Conservation (phyloP, 345 rosid species). For the Syzygium grande region DNA sequence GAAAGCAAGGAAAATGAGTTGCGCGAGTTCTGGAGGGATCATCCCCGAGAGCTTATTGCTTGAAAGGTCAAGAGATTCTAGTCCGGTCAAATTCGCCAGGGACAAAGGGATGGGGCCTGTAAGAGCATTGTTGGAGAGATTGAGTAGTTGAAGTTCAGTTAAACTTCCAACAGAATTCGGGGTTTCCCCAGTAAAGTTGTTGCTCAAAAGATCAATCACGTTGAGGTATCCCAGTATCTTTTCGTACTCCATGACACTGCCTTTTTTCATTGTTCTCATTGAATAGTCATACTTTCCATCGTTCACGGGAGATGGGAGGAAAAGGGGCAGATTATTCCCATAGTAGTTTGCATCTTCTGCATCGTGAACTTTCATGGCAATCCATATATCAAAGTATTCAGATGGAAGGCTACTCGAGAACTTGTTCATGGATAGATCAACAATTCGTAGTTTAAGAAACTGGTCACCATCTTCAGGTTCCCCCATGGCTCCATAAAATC, state of each 20-base stretch:
- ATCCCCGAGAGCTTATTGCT: conserved; percentile 3
- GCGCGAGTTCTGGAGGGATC: conserved; percentile 2
- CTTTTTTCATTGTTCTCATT: not conserved
- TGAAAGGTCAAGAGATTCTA: conserved; percentile 9
- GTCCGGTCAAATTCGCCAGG: not conserved
- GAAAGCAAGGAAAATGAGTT: not conserved
- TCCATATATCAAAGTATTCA: not conserved
- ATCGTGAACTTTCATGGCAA: not conserved
- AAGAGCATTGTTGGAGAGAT: conserved; percentile 3
- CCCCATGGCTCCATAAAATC: not conserved
- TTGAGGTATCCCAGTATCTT: not conserved
- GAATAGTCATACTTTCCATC: not conserved
- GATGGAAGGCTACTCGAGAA: not conserved
- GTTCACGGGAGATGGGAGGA: no score
- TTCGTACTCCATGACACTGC: not conserved
- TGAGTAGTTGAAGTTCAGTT: not conserved
- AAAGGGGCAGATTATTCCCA: no score
- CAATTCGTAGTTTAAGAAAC: not conserved
- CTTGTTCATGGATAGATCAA: not conserved
- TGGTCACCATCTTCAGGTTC: not conserved
- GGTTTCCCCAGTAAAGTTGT: not conserved
- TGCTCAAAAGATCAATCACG: not conserved
- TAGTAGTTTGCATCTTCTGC: no score
- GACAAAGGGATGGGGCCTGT: not conserved
- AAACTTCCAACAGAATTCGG: not conserved